Evolutionary conservation across 805 yeast genomes (phyloP), one percentile per base, ranked within the genome.

Genomic region (Wickerhamomyces hampshirensis): DNA sequence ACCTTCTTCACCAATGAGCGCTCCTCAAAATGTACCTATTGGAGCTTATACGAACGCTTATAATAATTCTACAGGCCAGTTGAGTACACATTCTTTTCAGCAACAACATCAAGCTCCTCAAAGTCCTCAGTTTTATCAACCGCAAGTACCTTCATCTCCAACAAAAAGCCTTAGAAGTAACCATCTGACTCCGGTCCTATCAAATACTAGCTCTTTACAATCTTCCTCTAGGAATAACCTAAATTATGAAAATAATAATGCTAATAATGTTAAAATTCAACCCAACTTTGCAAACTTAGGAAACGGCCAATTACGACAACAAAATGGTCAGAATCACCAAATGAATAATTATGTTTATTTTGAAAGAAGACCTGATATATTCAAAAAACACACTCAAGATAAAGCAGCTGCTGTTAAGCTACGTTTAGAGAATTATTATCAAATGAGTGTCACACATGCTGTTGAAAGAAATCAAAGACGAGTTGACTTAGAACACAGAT

Each of bases 381-480:
- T 51, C 37, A 55, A 54, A 39, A 53, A 53, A 28, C 49, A 43
- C 18, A 55, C 57, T 4, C 58, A 55, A 37, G 59, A 55, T 31
- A 55, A 53, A 28, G 58, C 58, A 8, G 44, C 53, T 26, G 56
- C 87, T 80, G 57, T 86, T 84, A 4, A 84, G 79, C 29, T 53
- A 51, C 71, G 98, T 44, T 63, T 89, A 43, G 95, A 89, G 13
- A 83, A 87, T 35, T 96, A 91, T 24, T 84, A 95, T 32, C 96
- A 91, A 59, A 75, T 88, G 75, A 89, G 93, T 56, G 87, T 91
- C 17, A 83, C 89, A 40, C 58, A 88, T 58, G 98, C 98, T 0
- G 88, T 93, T 43, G 98, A 93, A 60, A 71, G 98, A 47, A 93
- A 91, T 58, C 96, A 89, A 60, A 77, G 98, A 61, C 72, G 97